Conservation (phyloP, 768 basidiomycete genomes). For the Brasilioporus rufonigricans region DNA sequence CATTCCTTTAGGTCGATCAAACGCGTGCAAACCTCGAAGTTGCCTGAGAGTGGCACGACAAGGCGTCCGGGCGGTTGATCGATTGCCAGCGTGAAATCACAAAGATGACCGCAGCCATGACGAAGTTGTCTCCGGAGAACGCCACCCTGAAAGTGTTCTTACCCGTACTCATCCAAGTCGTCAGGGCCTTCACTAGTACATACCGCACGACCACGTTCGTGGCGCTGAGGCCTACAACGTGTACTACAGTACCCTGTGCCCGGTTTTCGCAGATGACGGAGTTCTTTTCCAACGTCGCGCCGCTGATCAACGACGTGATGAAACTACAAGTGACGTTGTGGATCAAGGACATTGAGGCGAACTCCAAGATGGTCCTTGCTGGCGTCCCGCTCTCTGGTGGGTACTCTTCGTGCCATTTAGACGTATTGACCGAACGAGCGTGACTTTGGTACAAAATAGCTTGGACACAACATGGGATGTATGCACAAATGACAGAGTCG, state of each 20-base stretch:
- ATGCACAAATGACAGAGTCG: constrained; percentile 21
- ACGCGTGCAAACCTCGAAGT: constrained; percentile 21
- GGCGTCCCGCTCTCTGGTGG: constrained; percentile 14
- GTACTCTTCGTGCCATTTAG: not conserved
- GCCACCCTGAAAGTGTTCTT: constrained; percentile 18
- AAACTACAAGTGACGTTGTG: constrained; percentile 16
- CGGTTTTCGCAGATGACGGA: constrained; percentile 18
- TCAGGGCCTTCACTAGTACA: constrained; percentile 16
- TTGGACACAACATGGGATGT: constrained; percentile 19
- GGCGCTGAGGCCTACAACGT: not conserved
- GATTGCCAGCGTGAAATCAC: constrained; percentile 19
- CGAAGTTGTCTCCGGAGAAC: constrained; percentile 19
- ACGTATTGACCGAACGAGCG: not conserved
- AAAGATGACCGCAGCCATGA: constrained; percentile 18
- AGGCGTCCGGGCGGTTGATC: constrained; percentile 10
- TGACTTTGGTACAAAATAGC: not conserved
- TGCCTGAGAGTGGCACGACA: constrained; percentile 15
- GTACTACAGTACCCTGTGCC: constrained; percentile 10
- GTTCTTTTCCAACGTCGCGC: constrained; percentile 17
- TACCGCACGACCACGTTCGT: not conserved
- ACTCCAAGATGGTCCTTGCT: constrained; percentile 16
- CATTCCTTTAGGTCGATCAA: constrained; percentile 16
- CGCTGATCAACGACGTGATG: constrained; percentile 22
- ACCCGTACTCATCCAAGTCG: constrained; percentile 16
- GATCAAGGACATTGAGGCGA: constrained; percentile 13